These are phyloP conservation scores for Phlyctochytrium arcticum DNA, from an alignment of 192 early-diverging fungal species.

Conservation along the genomic window DNA sequence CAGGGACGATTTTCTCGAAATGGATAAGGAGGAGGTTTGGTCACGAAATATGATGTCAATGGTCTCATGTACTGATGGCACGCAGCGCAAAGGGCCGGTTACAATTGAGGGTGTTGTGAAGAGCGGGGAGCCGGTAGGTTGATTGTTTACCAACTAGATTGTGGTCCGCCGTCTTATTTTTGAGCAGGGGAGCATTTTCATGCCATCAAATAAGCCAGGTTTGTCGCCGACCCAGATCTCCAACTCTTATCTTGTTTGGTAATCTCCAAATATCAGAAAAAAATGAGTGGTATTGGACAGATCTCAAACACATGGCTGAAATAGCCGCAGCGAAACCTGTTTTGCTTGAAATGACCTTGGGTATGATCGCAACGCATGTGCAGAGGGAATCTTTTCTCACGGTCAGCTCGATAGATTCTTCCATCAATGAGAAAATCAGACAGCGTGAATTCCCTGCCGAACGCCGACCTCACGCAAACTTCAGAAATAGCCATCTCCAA, in stretches of 20 bases:
- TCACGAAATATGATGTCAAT: neutral
- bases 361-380: slow-evolving; percentile 13
- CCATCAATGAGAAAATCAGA: slow-evolving; percentile 40
- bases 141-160: neutral
- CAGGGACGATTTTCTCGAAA: too few species aligned
- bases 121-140: slow-evolving; percentile 16
- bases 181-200: slow-evolving; percentile 7
- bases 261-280: slow-evolving; percentile 33
- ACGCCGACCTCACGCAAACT: slow-evolving; percentile 64
- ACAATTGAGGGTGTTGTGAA: slow-evolving; percentile 2
- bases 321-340: slow-evolving; percentile 60
- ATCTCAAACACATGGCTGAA: slow-evolving; percentile 73
- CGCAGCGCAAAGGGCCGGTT: neutral
- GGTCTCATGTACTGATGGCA: neutral
- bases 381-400: neutral
- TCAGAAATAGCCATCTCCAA: slow-evolving; percentile 81
- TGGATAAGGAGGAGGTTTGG: neutral
- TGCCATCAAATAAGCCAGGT: slow-evolving; percentile 18
- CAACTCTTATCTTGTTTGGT: neutral
- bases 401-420: slow-evolving; percentile 7
- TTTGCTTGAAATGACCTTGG: slow-evolving; percentile 71
- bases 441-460: slow-evolving; percentile 68
- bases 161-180: slow-evolving; percentile 17
- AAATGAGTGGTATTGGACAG: slow-evolving; percentile 81
- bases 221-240: slow-evolving; percentile 54